Evolutionary conservation across 371 early-diverging fungal genomes (phyloP).

Genomic region (Apophysomyces trapeziformis): DNA sequence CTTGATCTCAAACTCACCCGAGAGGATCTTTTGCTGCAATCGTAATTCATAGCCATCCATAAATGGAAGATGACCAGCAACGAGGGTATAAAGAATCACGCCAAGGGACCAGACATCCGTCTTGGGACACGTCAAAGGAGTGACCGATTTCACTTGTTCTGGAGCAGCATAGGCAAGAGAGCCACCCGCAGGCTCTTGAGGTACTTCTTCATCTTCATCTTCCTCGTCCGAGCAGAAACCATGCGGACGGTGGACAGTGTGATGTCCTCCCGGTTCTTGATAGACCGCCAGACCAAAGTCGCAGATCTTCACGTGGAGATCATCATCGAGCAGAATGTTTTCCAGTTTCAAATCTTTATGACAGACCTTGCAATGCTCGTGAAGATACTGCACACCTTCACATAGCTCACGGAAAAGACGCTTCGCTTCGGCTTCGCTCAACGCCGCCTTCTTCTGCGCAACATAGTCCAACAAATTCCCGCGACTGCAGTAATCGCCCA

Average conservation of each 20-base stretch:
- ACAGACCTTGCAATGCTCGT: constrained; percentile 70
- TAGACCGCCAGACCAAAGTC: constrained; percentile 89
- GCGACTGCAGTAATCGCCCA: constrained; percentile 68
- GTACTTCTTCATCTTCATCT: background rate
- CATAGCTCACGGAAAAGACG: constrained; percentile 71
- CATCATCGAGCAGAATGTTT: constrained; percentile 74
- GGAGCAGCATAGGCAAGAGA: constrained; percentile 83
- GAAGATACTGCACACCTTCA: constrained; percentile 80
- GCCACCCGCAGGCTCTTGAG: constrained; percentile 49
- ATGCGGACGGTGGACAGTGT: background rate
- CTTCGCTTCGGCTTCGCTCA: constrained; percentile 48
- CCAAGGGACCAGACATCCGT: constrained; percentile 89
- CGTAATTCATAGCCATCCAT: constrained; percentile 75
- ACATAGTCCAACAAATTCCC: constrained; percentile 57
- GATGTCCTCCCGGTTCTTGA: constrained; percentile 24
- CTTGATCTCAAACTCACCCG: constrained; percentile 53
- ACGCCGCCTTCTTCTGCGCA: constrained; percentile 21
- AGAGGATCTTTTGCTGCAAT: constrained; percentile 68
- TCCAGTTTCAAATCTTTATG: constrained; percentile 96
- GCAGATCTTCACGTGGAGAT: constrained; percentile 69
- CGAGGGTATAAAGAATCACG: constrained; percentile 73
- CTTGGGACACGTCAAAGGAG: constrained; percentile 52
- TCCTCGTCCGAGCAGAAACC: constrained; percentile 8
- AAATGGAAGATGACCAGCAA: constrained; percentile 79
- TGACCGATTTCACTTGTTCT: constrained; percentile 60